Conservation (phyloP, 495 filamentous ascomycete genomes). For the Penicillium nucicola region DNA sequence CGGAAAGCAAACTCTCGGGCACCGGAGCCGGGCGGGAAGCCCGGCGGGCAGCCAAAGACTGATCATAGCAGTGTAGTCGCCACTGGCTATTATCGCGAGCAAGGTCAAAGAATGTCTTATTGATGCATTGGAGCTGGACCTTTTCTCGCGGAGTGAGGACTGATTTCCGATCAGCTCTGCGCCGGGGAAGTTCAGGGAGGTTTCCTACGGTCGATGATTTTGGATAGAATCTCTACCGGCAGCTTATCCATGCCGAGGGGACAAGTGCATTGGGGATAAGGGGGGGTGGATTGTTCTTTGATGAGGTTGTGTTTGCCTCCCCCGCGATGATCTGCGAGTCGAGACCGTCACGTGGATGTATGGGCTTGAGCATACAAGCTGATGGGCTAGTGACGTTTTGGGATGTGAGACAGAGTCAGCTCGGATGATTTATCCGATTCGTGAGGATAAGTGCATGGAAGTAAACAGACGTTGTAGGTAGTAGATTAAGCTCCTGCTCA, state of each 20-base stretch:
- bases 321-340: conserved; percentile 20
- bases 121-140: conserved; percentile 68
- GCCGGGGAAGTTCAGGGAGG: conserved; percentile 21
- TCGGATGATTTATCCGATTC: conserved; percentile 4
- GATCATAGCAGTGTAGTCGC: conserved; percentile 70
- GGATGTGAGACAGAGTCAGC: neutral
- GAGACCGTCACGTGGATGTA: conserved; percentile 24
- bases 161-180: conserved; percentile 32
- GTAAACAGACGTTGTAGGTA: too few species aligned
- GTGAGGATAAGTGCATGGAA: too few species aligned
- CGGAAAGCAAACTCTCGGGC: conserved; percentile 26
- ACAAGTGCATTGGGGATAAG: conserved; percentile 31
- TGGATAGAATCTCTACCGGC: conserved; percentile 73
- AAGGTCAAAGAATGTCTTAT: conserved; percentile 61
- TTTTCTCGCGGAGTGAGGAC: conserved; percentile 68
- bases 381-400: neutral
- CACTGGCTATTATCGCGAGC: conserved; percentile 74
- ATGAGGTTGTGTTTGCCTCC: conserved; percentile 6
- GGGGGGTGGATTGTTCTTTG: conserved; percentile 3
- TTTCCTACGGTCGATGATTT: conserved; percentile 68
- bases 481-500: too few species aligned
- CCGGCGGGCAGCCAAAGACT: conserved; percentile 54
- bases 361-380: neutral
- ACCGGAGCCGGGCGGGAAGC: conserved; percentile 27
- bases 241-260: conserved; percentile 55